Percentiles rank a stretch among this genome's conserved stretches.
phyloP scores from a whole-genome alignment of 805 yeast species.

The Metschnikowia gelsemii region DNA sequence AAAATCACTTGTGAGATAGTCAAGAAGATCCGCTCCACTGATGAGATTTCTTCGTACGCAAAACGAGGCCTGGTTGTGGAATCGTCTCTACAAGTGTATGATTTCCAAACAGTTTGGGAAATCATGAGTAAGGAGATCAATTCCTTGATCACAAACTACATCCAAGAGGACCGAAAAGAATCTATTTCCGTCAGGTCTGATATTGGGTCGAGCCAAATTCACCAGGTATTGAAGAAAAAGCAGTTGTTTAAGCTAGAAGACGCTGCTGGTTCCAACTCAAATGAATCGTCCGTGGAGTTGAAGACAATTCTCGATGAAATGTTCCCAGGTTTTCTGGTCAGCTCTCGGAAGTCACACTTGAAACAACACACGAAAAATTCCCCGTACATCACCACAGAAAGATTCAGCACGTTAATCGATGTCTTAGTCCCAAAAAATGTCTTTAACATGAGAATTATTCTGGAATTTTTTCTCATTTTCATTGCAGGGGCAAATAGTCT shows the following conservation, averaged over 20 bases:
- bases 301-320: conserved; percentile 50
- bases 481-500: conserved; percentile 53
- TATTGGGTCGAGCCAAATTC: conserved; percentile 18
- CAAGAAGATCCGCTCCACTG: conserved; percentile 29
- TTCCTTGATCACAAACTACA: conserved; percentile 33
- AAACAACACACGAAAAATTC: conserved; percentile 21
- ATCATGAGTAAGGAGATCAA: conserved; percentile 34
- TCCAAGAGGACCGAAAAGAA: conserved; percentile 24
- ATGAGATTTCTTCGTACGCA: conserved; percentile 14
- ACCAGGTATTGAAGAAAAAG: conserved; percentile 25
- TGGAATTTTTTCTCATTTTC: conserved; percentile 72
- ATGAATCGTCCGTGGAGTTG: conserved; percentile 29
- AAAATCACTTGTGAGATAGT: conserved; percentile 62
- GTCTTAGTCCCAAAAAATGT: conserved; percentile 67
- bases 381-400: conserved; percentile 60
- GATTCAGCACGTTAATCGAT: conserved; percentile 55
- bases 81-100: conserved; percentile 9
- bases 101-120: conserved; percentile 32
- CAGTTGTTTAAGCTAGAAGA: conserved; percentile 36
- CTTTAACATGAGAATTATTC: conserved; percentile 74
- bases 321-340: conserved; percentile 63
- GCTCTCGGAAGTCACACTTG: conserved; percentile 15
- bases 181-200: conserved; percentile 6
- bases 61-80: conserved; percentile 14
- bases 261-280: conserved; percentile 23